These are phyloP conservation scores for Clonostachys sp. DNA, from an alignment of 2,329 filamentous ascomycete species.

Conservation along the genomic window DNA sequence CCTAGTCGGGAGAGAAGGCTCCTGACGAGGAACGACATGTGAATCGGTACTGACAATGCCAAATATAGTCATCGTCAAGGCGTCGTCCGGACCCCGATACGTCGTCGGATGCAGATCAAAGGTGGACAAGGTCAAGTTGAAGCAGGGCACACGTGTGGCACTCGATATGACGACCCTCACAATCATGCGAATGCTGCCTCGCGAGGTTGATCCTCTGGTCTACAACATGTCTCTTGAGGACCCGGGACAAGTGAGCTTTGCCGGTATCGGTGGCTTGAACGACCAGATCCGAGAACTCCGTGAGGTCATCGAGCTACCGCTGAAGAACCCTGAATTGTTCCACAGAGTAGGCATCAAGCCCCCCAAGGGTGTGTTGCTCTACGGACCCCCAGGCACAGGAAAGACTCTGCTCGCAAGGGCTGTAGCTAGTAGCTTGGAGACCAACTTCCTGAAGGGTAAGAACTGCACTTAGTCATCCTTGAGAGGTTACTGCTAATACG, in stretches of 20 bases:
- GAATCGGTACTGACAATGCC: constrained; percentile 1
- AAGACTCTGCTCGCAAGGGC: constrained; percentile 94
- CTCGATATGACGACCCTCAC: constrained; percentile 99
- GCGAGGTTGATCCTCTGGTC: constrained; percentile 95
- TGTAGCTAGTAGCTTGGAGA: constrained; percentile 93
- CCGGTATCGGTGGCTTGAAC: constrained; percentile 93
- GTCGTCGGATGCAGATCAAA: constrained; percentile 98
- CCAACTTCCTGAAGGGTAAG: constrained; percentile 94
- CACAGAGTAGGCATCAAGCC: constrained; percentile 96
- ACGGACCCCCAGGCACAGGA: constrained; percentile 93
- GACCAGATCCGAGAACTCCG: constrained; percentile 96
- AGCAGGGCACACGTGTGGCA: constrained; percentile 95
- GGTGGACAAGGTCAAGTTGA: constrained; percentile 94
- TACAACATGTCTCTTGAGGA: constrained; percentile 99
- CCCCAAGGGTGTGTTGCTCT: constrained; percentile 93
- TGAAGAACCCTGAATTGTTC: constrained; percentile 99
- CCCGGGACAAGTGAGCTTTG: constrained; percentile 95
- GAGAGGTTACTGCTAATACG: constrained; percentile 2
- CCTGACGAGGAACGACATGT: no score
- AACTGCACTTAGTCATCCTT: neutral
- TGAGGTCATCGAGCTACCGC: constrained; percentile 94
- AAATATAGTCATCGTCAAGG: constrained; percentile 87
- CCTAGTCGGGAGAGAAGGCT: no score
- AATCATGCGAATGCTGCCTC: constrained; percentile 99
- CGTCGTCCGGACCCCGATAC: constrained; percentile 93